Conservation (phyloP, 805 yeast species). For the Candida ficus region DNA sequence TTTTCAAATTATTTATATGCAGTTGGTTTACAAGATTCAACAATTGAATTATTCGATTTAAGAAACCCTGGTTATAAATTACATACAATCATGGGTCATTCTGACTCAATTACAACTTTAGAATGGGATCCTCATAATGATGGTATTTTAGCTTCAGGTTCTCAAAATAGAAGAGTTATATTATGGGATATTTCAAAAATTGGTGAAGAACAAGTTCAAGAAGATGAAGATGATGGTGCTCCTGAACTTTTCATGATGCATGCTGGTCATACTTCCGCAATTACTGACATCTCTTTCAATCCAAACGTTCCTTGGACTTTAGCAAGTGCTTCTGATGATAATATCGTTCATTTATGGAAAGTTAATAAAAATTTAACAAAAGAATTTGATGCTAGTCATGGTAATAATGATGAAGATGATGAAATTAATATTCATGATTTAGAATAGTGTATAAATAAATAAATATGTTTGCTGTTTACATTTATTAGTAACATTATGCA, state of each 20-base stretch:
- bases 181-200: conserved; percentile 73
- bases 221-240: conserved; percentile 87
- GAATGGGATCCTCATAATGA: conserved; percentile 78
- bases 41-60: conserved; percentile 59
- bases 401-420: conserved; percentile 10
- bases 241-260: conserved; percentile 90
- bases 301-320: conserved; percentile 68
- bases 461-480: too few species aligned
- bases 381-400: conserved; percentile 15
- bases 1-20: conserved; percentile 57
- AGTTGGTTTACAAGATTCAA: conserved; percentile 65
- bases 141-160: conserved; percentile 72
- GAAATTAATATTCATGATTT: conserved; percentile 18
- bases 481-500: too few species aligned
- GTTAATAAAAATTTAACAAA: conserved; percentile 32
- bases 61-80: conserved; percentile 44
- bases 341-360: conserved; percentile 42
- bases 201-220: conserved; percentile 81
- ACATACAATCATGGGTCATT: conserved; percentile 79
- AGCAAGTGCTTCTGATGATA: conserved; percentile 49
- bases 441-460: conserved; percentile 11
- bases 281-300: conserved; percentile 69
- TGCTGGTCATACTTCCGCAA: conserved; percentile 81
- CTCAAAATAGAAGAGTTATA: conserved; percentile 71
- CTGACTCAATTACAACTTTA: conserved; percentile 61